These are phyloP conservation scores for Aspergillus luchuensis DNA, from an alignment of 2,329 filamentous ascomycete genomes.

Conservation along the genomic window DNA sequence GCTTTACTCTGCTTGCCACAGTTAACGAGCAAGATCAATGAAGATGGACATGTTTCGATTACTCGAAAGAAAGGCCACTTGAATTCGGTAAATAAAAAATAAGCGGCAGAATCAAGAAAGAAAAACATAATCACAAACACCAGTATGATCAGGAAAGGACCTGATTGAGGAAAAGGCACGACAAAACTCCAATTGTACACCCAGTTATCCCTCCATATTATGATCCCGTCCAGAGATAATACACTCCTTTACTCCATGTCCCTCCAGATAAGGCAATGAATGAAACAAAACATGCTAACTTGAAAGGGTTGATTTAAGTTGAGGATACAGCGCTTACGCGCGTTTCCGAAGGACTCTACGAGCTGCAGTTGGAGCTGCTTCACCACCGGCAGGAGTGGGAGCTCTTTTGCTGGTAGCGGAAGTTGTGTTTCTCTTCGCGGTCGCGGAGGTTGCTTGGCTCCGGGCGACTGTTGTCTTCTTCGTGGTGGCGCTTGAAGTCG, in stretches of 20 bases:
- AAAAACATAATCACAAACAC: background rate
- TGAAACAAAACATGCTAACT: background rate
- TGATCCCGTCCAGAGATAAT: background rate
- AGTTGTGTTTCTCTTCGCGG: slow-evolving; percentile 38
- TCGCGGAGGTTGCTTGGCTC: slow-evolving; percentile 35
- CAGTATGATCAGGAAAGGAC: background rate
- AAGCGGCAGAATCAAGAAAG: background rate
- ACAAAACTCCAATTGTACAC: background rate
- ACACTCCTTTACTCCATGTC: background rate
- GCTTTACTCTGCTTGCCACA: no score
- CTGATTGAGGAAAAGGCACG: background rate
- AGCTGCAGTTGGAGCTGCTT: slow-evolving; percentile 35
- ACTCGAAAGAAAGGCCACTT: no score
- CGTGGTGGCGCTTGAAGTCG: slow-evolving; percentile 26
- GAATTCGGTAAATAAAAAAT: no score
- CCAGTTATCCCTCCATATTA: background rate
- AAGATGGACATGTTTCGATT: no score
- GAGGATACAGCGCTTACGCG: slow-evolving; percentile 24
- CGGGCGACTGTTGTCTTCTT: slow-evolving; percentile 35
- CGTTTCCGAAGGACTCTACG: slow-evolving; percentile 47
- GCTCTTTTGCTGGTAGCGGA: slow-evolving; percentile 37
- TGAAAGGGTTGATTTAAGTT: background rate
- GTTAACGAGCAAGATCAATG: no score
- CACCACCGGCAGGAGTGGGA: slow-evolving; percentile 32
- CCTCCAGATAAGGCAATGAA: background rate